Base-by-base conservation (phyloP, 805 yeast species). In the Metschnikowia arizonensis region DNA sequence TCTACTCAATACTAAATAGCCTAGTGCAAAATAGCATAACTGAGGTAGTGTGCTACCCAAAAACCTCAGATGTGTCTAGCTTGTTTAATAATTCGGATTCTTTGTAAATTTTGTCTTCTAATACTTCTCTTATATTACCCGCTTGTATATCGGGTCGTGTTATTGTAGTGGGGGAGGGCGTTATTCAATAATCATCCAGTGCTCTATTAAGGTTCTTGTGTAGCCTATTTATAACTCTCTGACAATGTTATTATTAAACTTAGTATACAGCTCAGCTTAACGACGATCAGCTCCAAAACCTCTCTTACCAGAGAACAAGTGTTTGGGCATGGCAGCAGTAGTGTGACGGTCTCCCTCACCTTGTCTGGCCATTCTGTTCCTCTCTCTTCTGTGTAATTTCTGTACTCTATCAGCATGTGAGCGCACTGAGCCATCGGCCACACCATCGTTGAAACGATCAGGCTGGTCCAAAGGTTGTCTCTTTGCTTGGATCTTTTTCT, bases 291-390 rank as follows among this genome's bases (percentile, higher is more conserved):
- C 85, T 67, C 97, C 97, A 60, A 81, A 82, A 75, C 97, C 95
- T 73, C 99, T 83, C 79, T 93, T 93, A 72, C 99, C 99, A 59
- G 88, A 73, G 75, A 85, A 86, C 78, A 93, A 76, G 72, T 93
- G 99, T 76, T 90, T 91, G 53, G 97, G 96, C 72, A 87, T 68
- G 50, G 87, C 73, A 42, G 86, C 93, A 44, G 89, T 79, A 47
- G 81, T 74, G 66, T 88, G 96, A 69, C 98, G 83, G 72, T 93
- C 99, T 62, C 87, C 85, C 74, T 93, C 99, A 74, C 98, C 97
- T 55, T 82, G 85, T 69, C 95, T 83, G 34, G 97, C 97, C 61
- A 76, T 68, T 74, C 90, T 83, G 72, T 90, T 88, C 74, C 98
- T 82, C 63, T 86, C 95, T 72, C 96, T 83, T 79, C 96, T 88